Base-by-base conservation (phyloP, 2,329 filamentous ascomycete genomes). In the Chrysoporthe puriensis region DNA sequence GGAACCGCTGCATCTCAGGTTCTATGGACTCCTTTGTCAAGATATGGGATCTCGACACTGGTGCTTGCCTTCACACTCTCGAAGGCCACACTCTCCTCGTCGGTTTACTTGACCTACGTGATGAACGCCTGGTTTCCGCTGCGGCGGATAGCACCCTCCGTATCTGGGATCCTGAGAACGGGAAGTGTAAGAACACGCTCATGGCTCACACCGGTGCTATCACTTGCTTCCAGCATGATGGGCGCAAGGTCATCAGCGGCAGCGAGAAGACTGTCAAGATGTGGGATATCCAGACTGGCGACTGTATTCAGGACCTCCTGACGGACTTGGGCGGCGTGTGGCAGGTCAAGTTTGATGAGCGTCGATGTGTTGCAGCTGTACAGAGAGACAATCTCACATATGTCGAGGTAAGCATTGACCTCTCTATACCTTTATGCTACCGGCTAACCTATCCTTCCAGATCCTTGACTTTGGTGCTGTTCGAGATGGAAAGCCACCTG, bases 1-100 rank as follows among this genome's bases (percentile, higher is more conserved):
- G 96, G 68, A 97, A 96, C 75, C 91, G 95, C 52, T 99, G 96
- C 79, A 98, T 99, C 71, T 97, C 94, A 71, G 96, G 96, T 14
- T 97, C 94, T 7, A 99, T 99, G 96, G 96, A 99, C 78, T 97
- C 96, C 70, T 86, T 94, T 71, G 96, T 99, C 76, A 98, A 97
- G 80, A 95, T 99, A 14, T 99, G 96, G 96, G 96, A 95, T 69
- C 85, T 99, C 16, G 90, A 93, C 42, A 96, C 92, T 2, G 96
- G 96, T 0, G 83, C 90, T 0, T 92, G 94, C 72, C 82, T 98
- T 13, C 91, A 95, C 79, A 97, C 93, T 0, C 86, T 99, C 0
- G 95, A 98, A 78, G 96, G 96, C 0, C 96, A 99, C 76, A 91
- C 90, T 21, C 91, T 96, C 13, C 89, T 99, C 16, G 96, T 99